Conservation (phyloP, 352 stramenopile genomes). For the Thalassiosira exigua region DNA sequence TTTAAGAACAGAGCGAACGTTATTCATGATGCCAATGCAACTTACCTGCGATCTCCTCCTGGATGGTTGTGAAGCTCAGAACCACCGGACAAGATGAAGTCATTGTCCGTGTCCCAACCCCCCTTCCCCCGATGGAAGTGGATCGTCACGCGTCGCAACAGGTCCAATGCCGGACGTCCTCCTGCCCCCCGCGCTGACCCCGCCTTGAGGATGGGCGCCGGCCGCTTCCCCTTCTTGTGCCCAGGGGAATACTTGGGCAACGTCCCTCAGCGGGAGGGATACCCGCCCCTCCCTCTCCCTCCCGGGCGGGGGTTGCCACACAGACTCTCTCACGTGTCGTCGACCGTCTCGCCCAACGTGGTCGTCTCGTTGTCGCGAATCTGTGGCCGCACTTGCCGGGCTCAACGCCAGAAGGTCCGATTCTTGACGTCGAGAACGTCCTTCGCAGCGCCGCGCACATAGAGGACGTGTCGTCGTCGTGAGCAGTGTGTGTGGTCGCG, state of each 20-base stretch:
- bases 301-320: too few species aligned
- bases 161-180: not conserved
- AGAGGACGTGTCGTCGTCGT: conserved; percentile 65
- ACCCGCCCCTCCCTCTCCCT: conserved; percentile 11
- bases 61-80: too few species aligned
- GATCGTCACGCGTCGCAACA: conserved; percentile 41
- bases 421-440: conserved; percentile 62
- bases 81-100: too few species aligned
- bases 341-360: conserved; percentile 3
- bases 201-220: conserved; percentile 41
- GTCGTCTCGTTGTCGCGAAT: conserved; percentile 30
- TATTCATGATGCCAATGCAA: too few species aligned
- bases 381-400: conserved; percentile 28
- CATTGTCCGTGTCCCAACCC: conserved; percentile 43
- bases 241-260: conserved; percentile 29
- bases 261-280: conserved; percentile 20
- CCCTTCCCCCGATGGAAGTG: conserved; percentile 45
- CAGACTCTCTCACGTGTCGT: conserved; percentile 12
- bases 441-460: conserved; percentile 54
- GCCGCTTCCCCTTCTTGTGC: conserved; percentile 46
- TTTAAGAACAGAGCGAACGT: too few species aligned
- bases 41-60: too few species aligned
- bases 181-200: not conserved
- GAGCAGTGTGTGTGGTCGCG: conserved; percentile 49
- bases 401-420: conserved; percentile 63